Conservation (phyloP, 2,329 filamentous ascomycete genomes). For the Trichoderma cornu-damae region DNA sequence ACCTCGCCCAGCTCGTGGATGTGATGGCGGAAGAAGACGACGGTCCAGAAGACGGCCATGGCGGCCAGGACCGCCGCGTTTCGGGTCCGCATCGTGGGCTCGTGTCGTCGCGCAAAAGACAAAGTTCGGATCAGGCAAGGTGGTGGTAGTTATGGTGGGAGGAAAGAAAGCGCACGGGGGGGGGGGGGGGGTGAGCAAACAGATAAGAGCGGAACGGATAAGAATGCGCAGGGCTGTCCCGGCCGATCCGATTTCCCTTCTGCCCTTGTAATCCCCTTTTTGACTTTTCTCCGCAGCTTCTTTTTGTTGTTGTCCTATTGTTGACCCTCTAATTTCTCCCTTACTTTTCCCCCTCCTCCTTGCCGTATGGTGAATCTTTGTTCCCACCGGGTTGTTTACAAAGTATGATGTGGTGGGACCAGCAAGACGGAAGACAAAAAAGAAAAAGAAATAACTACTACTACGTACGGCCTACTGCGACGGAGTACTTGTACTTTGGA, state of each 20-base stretch:
- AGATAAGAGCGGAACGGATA: neutral
- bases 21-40: conserved; percentile 15
- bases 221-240: neutral
- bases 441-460: neutral
- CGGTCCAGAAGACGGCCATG: conserved; percentile 12
- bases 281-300: neutral
- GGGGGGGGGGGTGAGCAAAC: neutral
- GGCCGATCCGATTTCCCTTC: neutral
- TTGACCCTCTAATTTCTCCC: neutral
- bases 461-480: no score
- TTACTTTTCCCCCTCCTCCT: neutral
- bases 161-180: neutral
- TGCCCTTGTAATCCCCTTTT: neutral
- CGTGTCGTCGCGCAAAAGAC: neutral
- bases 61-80: conserved; percentile 12
- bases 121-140: neutral
- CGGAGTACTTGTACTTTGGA: neutral
- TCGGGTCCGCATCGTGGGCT: conserved; percentile 13
- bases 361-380: neutral
- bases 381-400: neutral
- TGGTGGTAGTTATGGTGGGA: neutral
- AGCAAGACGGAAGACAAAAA: neutral
- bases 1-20: conserved; percentile 18
- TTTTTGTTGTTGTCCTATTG: neutral
- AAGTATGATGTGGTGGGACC: neutral